Base-by-base conservation (phyloP, 129 eudicot species). In the Gnaphalium uliginosum region DNA sequence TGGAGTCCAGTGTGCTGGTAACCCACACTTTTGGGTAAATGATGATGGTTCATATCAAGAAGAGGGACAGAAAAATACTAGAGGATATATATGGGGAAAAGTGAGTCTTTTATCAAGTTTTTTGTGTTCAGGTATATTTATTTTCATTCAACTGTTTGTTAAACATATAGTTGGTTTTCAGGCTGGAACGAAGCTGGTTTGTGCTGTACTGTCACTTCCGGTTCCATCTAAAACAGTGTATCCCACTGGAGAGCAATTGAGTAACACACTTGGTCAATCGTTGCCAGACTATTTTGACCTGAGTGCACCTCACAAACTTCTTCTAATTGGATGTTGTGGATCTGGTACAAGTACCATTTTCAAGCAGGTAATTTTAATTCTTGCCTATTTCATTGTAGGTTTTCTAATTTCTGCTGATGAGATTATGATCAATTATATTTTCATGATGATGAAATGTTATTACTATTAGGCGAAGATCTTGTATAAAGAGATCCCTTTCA, bases 11-110 rank as follows among this genome's bases (percentile, higher is more conserved):
- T 91, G 97, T 84, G 99, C 99, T 50, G 99, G 99, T 25, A 95
- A 91, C 81, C 99, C 99, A 64, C 99, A 95, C 79, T 95, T 95
- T 85, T 95, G 99, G 99, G 97, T 95, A 80, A 95, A 95, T 51
- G 99, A 95, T 43, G 99, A 95, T 76, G 99, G 99, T 74, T 95
- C 99, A 8, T 95, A 95, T 76, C 99, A 95, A 74, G 99, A 95
- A 83, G 99, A 95, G 84, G 99, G 99, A 32, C 99, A 95, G 76
- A 95, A 91, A 75, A 95, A 95, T 75, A 95, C 97, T 3, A 89
- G 91, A 82, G 99, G 99, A 24, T 95, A 86, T 77, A 91, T 95
- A 23, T 95, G 99, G 99, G 99, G 99, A 76, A 95, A 95, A 91
- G 99, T 95, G 48, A 68, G 83, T 74, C 41, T 35, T 70, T 61